Base-by-base conservation (phyloP, 2,329 filamentous ascomycete species). In the Neoscytalidium dimidiatum region DNA sequence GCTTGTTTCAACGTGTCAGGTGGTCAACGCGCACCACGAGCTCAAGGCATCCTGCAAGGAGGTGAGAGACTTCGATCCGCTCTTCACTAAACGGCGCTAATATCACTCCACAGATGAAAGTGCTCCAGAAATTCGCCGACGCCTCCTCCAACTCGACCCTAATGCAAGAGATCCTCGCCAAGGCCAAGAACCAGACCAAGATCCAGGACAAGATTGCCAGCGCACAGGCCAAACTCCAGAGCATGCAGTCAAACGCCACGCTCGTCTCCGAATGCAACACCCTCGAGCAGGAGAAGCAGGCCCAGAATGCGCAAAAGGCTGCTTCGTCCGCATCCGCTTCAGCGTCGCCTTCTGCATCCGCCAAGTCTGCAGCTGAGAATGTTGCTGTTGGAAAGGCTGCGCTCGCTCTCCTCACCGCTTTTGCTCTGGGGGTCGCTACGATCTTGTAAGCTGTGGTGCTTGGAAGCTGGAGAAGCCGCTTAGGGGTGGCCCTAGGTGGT, bases 1-100 rank as follows among this genome's bases (percentile, higher is more conserved):
- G 19, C 51, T 56, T 23, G 31, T 56, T 21, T 17, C 31, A 13
- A 38, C 51, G 4, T 56, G 51, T 7, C 9, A 38, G 13, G 21
- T 56, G 31, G 26, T 56, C 51, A 38, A 56, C 19, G 51, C 51
- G 28, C 51, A 56, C 29, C n/a, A 56, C n/a, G 51, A 56, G 31
- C 51, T 56, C n/a, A 56, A 56, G 31, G 6, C 19, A 13, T 56
- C 51, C n/a, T 56, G 51, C 51, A 56, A 56, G 19, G 13, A 56
- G 31, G 51, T 38, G 1, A 38, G 51, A 56, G 3, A 21, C 1
- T 3, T 6, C 4, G 8, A n/a, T 1, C 19, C 4, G 28, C 6
- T 7, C 14, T 4, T 8, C 5, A 19, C 17, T 2, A 2, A 6
- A 7, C 2, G n/a, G n/a, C 13, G 4, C 46, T 51, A 28, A 51